A percentile compares a stretch with the other conserved stretches of the same genome.
phyloP scores from a whole-genome alignment of 164 flowering plant genomes.

The Stephania yunnanensis region DNA sequence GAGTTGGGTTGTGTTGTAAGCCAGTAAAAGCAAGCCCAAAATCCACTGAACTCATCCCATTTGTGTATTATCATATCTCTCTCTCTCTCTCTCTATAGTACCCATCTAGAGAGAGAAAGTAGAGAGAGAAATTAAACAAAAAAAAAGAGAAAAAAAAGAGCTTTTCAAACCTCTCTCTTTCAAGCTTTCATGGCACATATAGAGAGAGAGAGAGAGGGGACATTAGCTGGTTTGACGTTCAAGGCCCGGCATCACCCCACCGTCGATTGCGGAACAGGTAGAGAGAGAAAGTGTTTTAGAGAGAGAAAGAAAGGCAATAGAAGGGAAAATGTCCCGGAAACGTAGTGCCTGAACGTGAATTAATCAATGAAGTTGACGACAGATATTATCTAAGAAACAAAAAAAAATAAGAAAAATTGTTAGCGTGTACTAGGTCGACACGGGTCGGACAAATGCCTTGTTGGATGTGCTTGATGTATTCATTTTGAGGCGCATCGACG shows the following conservation, averaged over 20 bases:
- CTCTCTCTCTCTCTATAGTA: not conserved
- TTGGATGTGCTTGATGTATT: no score
- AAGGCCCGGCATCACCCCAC: constrained; percentile 36
- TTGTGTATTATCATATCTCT: not conserved
- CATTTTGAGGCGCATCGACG: no score
- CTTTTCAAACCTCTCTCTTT: constrained; percentile 9
- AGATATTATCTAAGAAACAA: no score
- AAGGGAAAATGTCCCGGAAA: not conserved
- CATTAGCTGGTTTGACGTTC: constrained; percentile 37
- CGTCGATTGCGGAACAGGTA: constrained; percentile 29
- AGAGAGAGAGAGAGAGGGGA: constrained; percentile 8
- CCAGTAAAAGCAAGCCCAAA: not conserved
- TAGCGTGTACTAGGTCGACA: no score
- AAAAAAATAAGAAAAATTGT: no score
- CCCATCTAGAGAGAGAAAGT: no score
- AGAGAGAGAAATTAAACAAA: not conserved
- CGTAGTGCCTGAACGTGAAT: no score
- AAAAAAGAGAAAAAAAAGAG: not conserved
- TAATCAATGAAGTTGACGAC: no score
- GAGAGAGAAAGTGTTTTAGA: not conserved
- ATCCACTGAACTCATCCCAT: constrained; percentile 1
- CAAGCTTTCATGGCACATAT: constrained; percentile 8
- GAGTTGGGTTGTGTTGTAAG: not conserved
- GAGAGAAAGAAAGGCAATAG: not conserved
- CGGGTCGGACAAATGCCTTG: no score